Evolutionary conservation across 306 rosid genomes (phyloP), one percentile per base, ranked within the genome.

Genomic region (Datisca glomerata): DNA sequence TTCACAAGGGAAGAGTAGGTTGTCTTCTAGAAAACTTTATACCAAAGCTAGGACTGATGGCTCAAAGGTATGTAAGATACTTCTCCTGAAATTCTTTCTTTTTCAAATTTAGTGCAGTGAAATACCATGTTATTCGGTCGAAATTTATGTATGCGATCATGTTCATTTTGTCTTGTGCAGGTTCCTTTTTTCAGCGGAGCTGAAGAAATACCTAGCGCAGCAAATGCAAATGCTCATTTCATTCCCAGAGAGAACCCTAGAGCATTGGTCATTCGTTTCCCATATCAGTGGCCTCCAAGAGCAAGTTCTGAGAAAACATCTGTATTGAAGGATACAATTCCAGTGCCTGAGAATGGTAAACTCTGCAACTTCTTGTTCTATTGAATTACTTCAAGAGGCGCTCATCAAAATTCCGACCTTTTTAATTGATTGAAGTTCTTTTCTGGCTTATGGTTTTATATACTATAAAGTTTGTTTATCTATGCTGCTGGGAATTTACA

Each of bases 221-320:
- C 98, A 18, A 91, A 80, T 72, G 94, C 94, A 4, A 94, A 91
- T 68, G 94, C 91, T 42, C 81, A 80, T 50, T 85, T 84, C 54
- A 70, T 78, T 68, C 92, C 96, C 31, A 78, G 98, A 64, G 99
- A 91, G 67, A 91, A 91, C 50, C 99, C 99, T n/a, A 80, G 99
- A 78, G 76, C 92, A 12, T 76, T 91, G 57, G 79, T 91, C 51
- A 85, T 91, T 63, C 68, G 76, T 56, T 87, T 92, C 18, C 53
- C 65, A 53, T 96, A 91, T 45, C 96, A 75, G 63, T 74, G 86
- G 85, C 84, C 86, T 31, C 49, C 56, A 16, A 84, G 65, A 56
- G 59, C 67, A 34, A 67, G 71, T 57, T 45, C 55, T 13, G 86
- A 75, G 57, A 91, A 73, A 57, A 19, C 71, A 22, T 68, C 75